Evolutionary conservation across 2,329 filamentous ascomycete genomes (phyloP).

Genomic region (Fusarium penzigii): DNA sequence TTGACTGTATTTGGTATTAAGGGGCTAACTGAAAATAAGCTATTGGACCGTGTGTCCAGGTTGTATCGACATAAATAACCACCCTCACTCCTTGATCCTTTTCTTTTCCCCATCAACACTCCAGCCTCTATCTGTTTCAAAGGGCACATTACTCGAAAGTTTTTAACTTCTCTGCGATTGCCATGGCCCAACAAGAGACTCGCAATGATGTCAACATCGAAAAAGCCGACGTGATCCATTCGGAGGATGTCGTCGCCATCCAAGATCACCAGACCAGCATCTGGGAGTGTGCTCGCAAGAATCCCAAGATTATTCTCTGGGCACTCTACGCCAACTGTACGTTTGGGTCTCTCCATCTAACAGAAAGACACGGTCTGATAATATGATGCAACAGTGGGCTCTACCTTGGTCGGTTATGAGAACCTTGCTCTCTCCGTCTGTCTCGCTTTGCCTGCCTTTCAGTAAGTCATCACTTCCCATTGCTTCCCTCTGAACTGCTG

Average conservation of each 20-base stretch:
- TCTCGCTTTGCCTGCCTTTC: slow-evolving; percentile 7
- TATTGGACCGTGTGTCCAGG: too few species aligned
- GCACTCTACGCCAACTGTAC: slow-evolving; percentile 6
- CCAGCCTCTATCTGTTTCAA: too few species aligned
- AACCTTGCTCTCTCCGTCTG: slow-evolving; percentile 6
- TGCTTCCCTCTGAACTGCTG: not conserved
- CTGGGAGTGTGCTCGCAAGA: slow-evolving; percentile 2
- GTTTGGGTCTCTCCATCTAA: not conserved
- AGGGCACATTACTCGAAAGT: too few species aligned
- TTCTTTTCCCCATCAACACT: too few species aligned
- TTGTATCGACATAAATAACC: too few species aligned
- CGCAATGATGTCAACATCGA: too few species aligned
- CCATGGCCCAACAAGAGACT: too few species aligned
- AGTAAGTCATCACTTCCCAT: slow-evolving; percentile 1
- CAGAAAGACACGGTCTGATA: not conserved
- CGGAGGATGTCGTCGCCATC: not conserved
- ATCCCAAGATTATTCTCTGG: slow-evolving; percentile 7
- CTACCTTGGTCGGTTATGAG: slow-evolving; percentile 7
- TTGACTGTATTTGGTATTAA: too few species aligned
- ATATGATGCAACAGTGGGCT: not conserved
- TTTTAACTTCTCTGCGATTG: too few species aligned
- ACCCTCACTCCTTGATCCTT: too few species aligned
- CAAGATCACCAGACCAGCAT: not conserved
- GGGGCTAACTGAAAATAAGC: too few species aligned
- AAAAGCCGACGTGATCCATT: slow-evolving; percentile 1